Conservation (phyloP, 1,139 yeast genomes). For the Diutina sp. region DNA sequence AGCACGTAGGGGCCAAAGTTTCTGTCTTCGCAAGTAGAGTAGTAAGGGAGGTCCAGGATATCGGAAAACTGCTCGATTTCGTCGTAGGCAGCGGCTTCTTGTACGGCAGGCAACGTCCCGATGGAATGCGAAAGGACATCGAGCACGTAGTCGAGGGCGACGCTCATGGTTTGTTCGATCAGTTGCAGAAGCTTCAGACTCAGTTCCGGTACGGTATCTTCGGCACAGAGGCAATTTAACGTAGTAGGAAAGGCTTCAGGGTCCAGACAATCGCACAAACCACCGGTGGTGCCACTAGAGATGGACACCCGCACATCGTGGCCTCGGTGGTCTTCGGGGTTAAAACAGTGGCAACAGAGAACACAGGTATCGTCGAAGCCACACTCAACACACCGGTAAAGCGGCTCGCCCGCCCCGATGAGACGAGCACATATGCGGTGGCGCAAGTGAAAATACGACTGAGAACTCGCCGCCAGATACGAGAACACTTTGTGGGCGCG, state of each 20-base stretch:
- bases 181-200: constrained; percentile 6
- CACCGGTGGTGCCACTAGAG: constrained; percentile 36
- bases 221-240: constrained; percentile 33
- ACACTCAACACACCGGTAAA: constrained; percentile 47
- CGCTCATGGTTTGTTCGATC: constrained; percentile 19
- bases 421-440: constrained; percentile 54
- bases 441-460: constrained; percentile 3
- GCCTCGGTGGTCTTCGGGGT: constrained; percentile 48
- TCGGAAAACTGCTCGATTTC: constrained; percentile 16
- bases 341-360: constrained; percentile 57
- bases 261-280: constrained; percentile 91
- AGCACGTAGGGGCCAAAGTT: constrained; percentile 25
- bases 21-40: constrained; percentile 19
- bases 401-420: constrained; percentile 46
- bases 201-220: neutral
- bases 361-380: constrained; percentile 70
- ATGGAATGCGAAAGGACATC: constrained; percentile 18
- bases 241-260: constrained; percentile 54
- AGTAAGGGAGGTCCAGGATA: constrained; percentile 16
- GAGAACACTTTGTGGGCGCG: neutral
- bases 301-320: constrained; percentile 47
- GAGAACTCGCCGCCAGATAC: constrained; percentile 2
- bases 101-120: neutral
- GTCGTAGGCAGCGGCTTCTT: constrained; percentile 1
- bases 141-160: constrained; percentile 34